A percentile compares a stretch with the other conserved stretches of the same genome.
These are phyloP conservation scores for Fusarium chlamydosporum DNA, from an alignment of 2,329 filamentous ascomycete genomes.

Conservation along the genomic window DNA sequence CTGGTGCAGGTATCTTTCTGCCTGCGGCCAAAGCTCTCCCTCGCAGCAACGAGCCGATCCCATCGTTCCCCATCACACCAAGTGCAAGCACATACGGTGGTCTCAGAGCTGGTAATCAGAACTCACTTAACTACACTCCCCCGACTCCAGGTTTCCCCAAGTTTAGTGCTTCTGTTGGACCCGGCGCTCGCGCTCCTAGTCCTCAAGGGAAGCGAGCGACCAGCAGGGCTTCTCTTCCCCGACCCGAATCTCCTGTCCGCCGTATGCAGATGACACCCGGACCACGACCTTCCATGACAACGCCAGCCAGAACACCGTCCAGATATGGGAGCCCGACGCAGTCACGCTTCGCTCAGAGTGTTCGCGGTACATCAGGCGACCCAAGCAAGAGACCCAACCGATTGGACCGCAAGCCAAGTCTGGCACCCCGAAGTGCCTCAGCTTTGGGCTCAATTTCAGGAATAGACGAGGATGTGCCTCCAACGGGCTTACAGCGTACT, in stretches of 20 bases:
- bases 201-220: constrained; percentile 76
- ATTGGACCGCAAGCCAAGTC: constrained; percentile 65
- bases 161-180: constrained; percentile 90
- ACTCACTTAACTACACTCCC: constrained; percentile 72
- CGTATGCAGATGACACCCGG: constrained; percentile 74
- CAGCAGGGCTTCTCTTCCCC: constrained; percentile 83
- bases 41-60: constrained; percentile 74
- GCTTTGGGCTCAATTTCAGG: constrained; percentile 67
- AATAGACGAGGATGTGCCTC: constrained; percentile 71
- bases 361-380: constrained; percentile 72
- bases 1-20: constrained; percentile 93
- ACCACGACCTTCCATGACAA: constrained; percentile 68
- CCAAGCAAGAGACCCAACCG: constrained; percentile 69
- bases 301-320: constrained; percentile 59
- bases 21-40: constrained; percentile 84
- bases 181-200: constrained; percentile 75
- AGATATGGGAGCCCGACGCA: constrained; percentile 63
- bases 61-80: constrained; percentile 75
- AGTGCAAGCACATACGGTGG: constrained; percentile 68
- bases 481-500: constrained; percentile 65
- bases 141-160: constrained; percentile 77
- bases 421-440: constrained; percentile 71
- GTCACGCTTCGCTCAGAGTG: constrained; percentile 72
- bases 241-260: constrained; percentile 88
- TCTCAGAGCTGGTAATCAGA: constrained; percentile 68